These are phyloP conservation scores for Plasmodium gonderi DNA, from an alignment of 169 alveolate genomes.

Conservation along the genomic window DNA sequence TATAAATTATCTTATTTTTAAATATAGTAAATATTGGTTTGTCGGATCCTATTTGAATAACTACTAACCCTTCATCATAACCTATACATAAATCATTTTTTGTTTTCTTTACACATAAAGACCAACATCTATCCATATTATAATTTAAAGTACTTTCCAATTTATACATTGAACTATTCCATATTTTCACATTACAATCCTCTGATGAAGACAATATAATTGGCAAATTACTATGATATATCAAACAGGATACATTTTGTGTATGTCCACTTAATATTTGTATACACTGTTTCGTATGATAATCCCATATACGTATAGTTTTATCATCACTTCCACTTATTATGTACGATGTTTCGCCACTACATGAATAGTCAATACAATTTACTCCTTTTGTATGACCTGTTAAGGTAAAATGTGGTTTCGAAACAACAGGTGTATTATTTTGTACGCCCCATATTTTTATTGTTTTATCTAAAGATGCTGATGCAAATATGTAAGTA, in stretches of 20 bases:
- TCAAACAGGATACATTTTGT: constrained; percentile 93
- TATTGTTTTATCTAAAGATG: constrained; percentile 95
- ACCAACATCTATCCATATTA: constrained; percentile 96
- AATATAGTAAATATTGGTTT: constrained; percentile 96
- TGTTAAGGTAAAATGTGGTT: constrained; percentile 94
- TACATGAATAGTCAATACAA: constrained; percentile 87
- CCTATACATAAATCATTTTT: constrained; percentile 89
- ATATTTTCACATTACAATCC: constrained; percentile 95
- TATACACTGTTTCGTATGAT: constrained; percentile 97
- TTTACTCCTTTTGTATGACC: constrained; percentile 99
- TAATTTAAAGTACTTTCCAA: constrained; percentile 95
- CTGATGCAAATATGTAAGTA: constrained; percentile 95
- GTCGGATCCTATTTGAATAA: constrained; percentile 96
- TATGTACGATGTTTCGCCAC: constrained; percentile 94
- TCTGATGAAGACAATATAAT: constrained; percentile 95
- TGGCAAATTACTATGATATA: constrained; percentile 95
- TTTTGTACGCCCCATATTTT: constrained; percentile 93
- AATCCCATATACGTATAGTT: constrained; percentile 98
- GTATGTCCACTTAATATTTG: constrained; percentile 96
- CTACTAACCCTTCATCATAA: constrained; percentile 93
- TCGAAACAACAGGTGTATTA: constrained; percentile 83
- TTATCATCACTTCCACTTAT: constrained; percentile 98
- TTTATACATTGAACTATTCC: constrained; percentile 96
- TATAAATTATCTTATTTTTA: constrained; percentile 94
- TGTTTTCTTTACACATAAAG: constrained; percentile 85